Evolutionary conservation across 768 basidiomycete species (phyloP), one percentile per base, ranked within the genome.

Genomic region (Pholiota microspora): DNA sequence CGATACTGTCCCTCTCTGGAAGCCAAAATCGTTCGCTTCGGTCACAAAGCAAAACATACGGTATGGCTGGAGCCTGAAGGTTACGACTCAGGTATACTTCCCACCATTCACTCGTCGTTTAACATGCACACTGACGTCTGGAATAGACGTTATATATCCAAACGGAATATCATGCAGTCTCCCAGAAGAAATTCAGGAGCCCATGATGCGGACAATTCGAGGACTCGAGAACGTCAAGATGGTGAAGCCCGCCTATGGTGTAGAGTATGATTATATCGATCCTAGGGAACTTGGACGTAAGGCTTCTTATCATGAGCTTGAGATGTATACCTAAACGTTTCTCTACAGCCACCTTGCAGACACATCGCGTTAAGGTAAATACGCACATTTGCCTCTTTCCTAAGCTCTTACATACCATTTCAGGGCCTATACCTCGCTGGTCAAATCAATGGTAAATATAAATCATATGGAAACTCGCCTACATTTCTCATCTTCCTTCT

Each of bases 11-110:
- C 94, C 5, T 93, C 91, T 0, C 77, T 96, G 0, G 94, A 96
- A 67, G 83, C 90, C 8, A 96, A 96, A 67, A 82, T 96, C 7
- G 74, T 84, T 34, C 82, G 92, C 10, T 95, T 95, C 66, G 80
- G 80, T 2, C 71, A 88, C 56, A 92, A 89, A 67, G 70, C 74
- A 5, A 71, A 72, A 4, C 94, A 96, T 62, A 84, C 71, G 2
- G 79, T 95, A 36, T 96, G 93, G 92, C 74, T 96, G 2, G 94
- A 96, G 65, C 94, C 92, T 0, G 94, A 96, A 65, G 94, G 94
- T 0, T 94, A 92, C 55, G 89, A 92, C 63, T 90, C 92, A 13
- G 85, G 92, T 90, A 31, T 23, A 31, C 28, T 35, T 56, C 52
- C 23, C 49, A 16, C 9, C 59, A 23, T 38, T 28, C 25, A 25